Percentiles rank a stretch among this genome's conserved stretches.
phyloP scores from a whole-genome alignment of 2,329 filamentous ascomycete genomes.

The Aspergillus ruber region DNA sequence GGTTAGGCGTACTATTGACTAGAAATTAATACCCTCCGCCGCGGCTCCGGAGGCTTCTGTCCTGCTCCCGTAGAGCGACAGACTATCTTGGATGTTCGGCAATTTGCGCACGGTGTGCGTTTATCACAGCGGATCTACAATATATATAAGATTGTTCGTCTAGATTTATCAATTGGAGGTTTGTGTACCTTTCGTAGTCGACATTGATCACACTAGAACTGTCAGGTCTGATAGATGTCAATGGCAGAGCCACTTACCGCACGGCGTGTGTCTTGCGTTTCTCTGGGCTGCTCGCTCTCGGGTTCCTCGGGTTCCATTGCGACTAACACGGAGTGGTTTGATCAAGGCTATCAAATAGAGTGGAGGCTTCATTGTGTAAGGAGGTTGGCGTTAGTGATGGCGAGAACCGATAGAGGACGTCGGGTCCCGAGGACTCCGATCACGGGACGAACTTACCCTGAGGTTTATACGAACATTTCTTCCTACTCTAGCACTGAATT shows the following conservation, averaged over 20 bases:
- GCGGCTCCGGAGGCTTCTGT: slow-evolving; percentile 29
- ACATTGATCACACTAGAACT: slow-evolving; percentile 29
- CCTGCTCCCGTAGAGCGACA: slow-evolving; percentile 34
- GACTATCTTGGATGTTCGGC: slow-evolving; percentile 28
- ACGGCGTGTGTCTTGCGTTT: slow-evolving; percentile 16
- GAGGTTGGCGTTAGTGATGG: background rate
- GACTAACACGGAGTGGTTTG: background rate
- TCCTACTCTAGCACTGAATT: background rate
- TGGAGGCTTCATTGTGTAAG: background rate
- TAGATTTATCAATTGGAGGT: background rate
- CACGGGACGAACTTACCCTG: background rate
- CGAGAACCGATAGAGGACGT: background rate
- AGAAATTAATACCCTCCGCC: slow-evolving; percentile 36
- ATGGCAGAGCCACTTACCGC: slow-evolving; percentile 21
- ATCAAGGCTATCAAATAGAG: background rate
- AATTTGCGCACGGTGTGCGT: slow-evolving; percentile 37
- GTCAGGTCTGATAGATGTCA: slow-evolving; percentile 3
- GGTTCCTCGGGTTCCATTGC: slow-evolving; percentile 27
- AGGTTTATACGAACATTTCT: background rate
- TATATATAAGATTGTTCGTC: too few species aligned
- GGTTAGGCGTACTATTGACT: slow-evolving; percentile 32
- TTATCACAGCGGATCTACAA: slow-evolving; percentile 38
- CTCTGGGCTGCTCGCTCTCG: slow-evolving; percentile 21
- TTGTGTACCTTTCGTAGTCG: slow-evolving; percentile 25
- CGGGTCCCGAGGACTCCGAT: slow-evolving; percentile 15